Percentiles rank a stretch among this genome's conserved stretches.
Conservation (phyloP, 169 alveolate genomes). For the Hepatocystis sp. region DNA sequence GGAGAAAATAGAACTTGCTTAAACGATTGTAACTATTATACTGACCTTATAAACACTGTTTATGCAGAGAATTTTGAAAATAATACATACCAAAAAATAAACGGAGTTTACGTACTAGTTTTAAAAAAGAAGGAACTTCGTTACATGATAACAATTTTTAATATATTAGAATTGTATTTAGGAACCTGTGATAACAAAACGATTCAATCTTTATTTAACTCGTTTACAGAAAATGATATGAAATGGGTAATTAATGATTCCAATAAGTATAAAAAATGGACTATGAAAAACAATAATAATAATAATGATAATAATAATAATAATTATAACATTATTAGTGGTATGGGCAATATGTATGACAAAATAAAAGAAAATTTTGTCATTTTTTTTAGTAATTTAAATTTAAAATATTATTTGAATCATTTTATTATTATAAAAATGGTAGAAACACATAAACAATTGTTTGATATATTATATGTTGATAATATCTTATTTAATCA, state of each 20-base stretch:
- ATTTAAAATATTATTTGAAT: conserved; percentile 48
- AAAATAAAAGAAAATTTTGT: conserved; percentile 37
- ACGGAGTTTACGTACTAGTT: conserved; percentile 3
- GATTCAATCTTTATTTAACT: conserved; percentile 11
- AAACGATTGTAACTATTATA: background rate
- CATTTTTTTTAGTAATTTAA: conserved; percentile 26
- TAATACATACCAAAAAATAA: background rate
- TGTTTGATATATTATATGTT: conserved; percentile 35
- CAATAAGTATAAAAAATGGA: no score
- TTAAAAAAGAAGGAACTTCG: conserved; percentile 31
- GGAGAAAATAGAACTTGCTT: no score
- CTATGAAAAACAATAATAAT: background rate
- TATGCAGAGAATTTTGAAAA: conserved; percentile 8
- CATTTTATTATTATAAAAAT: conserved; percentile 55
- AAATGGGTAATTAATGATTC: no score
- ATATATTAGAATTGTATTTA: conserved; percentile 26
- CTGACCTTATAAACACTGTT: conserved; percentile 6
- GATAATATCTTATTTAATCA: background rate
- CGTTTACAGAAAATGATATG: no score
- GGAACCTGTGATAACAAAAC: conserved; percentile 15
- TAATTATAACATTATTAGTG: no score
- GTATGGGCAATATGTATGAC: background rate
- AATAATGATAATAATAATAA: background rate
- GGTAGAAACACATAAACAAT: conserved; percentile 28
- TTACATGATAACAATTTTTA: conserved; percentile 16